Evolutionary conservation across 108 stramenopile species (phyloP).

Genomic region (Nitzschia sp.): DNA sequence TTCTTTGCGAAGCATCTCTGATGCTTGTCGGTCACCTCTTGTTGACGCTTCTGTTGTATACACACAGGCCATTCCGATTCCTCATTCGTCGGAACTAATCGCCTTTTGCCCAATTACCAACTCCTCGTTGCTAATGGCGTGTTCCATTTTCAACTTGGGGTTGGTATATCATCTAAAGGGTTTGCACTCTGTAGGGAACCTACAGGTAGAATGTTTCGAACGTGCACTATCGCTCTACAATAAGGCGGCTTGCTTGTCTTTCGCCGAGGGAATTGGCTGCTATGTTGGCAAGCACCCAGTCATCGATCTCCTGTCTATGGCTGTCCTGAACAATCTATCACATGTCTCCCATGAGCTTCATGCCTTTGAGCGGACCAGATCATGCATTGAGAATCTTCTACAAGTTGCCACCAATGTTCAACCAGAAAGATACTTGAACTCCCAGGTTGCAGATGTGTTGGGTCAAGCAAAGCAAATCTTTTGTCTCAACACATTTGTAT

Average conservation of each 20-base stretch:
- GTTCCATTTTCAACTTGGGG: slow-evolving; percentile 19
- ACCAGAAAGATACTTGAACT: not conserved
- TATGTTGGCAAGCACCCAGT: slow-evolving; percentile 1
- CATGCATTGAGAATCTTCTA: slow-evolving; percentile 3
- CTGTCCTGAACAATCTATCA: slow-evolving; percentile 15
- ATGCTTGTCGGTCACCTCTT: too few relatives aligned
- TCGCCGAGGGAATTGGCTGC: slow-evolving; percentile 1
- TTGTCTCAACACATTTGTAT: slow-evolving; percentile 4
- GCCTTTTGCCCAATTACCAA: not conserved
- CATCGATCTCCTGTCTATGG: slow-evolving; percentile 19
- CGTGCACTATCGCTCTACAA: slow-evolving; percentile 8
- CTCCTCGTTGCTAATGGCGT: not conserved
- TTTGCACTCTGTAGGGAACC: not conserved
- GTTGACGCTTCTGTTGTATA: not conserved
- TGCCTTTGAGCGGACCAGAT: not conserved
- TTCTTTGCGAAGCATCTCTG: not conserved
- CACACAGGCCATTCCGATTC: slow-evolving; percentile 12
- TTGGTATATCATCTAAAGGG: slow-evolving; percentile 12
- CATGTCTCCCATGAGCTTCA: slow-evolving; percentile 7
- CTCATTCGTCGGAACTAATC: not conserved
- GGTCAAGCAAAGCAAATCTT: slow-evolving; percentile 17
- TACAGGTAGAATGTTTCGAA: not conserved
- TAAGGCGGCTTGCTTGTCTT: not conserved
- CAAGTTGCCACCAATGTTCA: not conserved
- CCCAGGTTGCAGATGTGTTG: not conserved